These are phyloP conservation scores for Oidiodendron maius DNA, from an alignment of 495 filamentous ascomycete genomes.

Conservation along the genomic window DNA sequence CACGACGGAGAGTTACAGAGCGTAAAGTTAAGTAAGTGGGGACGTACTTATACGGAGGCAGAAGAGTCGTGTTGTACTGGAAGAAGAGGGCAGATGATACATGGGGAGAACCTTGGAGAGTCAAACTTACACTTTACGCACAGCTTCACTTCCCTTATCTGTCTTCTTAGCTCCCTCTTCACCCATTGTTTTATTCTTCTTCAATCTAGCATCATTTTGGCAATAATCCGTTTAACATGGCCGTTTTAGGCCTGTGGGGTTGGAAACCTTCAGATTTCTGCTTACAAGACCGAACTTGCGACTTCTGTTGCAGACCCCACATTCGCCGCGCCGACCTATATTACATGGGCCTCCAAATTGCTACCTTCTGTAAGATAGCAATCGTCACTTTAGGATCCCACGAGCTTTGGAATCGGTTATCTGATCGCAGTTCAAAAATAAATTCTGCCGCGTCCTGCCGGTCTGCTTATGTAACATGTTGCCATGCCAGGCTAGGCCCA, in stretches of 20 bases:
- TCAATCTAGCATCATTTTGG: slow-evolving; percentile 54
- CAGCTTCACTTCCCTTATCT: slow-evolving; percentile 41
- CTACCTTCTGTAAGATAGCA: no score
- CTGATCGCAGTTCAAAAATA: no score
- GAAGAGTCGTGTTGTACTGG: slow-evolving; percentile 83
- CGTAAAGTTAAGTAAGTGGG: no score
- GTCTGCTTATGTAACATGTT: no score
- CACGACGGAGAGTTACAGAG: no score
- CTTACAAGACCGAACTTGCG: slow-evolving; percentile 53
- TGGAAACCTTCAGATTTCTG: background rate
- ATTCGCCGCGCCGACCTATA: no score
- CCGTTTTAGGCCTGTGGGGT: slow-evolving; percentile 2
- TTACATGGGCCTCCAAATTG: no score
- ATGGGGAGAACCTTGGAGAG: slow-evolving; percentile 35
- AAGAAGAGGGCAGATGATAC: slow-evolving; percentile 89
- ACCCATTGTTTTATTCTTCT: slow-evolving; percentile 45
- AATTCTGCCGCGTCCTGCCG: no score
- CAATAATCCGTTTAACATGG: slow-evolving; percentile 57
- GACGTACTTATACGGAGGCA: slow-evolving; percentile 63
- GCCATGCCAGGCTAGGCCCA: no score
- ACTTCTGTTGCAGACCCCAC: slow-evolving; percentile 62
- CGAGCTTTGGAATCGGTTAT: no score
- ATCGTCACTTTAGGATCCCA: no score
- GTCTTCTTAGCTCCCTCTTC: slow-evolving; percentile 52
- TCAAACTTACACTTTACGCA: slow-evolving; percentile 59